These are phyloP conservation scores for Globisporangium megalacanthum DNA, from an alignment of 352 stramenopile species.

Conservation along the genomic window DNA sequence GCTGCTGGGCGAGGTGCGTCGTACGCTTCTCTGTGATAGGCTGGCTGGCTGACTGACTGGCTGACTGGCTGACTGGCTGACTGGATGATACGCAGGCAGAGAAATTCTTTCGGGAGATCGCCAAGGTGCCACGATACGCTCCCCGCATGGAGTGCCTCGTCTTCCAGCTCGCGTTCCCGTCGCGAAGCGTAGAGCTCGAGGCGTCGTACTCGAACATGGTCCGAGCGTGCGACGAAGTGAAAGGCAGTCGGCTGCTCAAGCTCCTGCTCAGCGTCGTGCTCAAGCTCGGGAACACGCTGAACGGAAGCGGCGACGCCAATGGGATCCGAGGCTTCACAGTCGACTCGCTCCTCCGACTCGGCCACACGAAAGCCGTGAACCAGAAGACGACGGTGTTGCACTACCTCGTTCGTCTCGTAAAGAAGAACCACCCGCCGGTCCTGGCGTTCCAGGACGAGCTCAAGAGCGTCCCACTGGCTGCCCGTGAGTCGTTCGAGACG, in stretches of 20 bases:
- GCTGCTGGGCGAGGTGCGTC: constrained; percentile 60
- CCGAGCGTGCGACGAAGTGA: constrained; percentile 92
- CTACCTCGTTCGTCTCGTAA: constrained; percentile 95
- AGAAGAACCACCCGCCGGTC: constrained; percentile 91
- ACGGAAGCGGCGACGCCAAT: constrained; percentile 84
- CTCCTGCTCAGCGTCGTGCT: constrained; percentile 96
- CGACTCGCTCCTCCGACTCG: constrained; percentile 91
- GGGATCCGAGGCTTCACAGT: constrained; percentile 94
- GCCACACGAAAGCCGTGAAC: constrained; percentile 94
- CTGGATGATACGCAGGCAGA: constrained; percentile 35
- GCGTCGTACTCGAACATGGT: constrained; percentile 79
- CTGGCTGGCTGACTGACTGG: not conserved
- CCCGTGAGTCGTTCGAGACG: constrained; percentile 73
- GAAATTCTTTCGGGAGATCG: constrained; percentile 87
- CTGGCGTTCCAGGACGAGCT: constrained; percentile 92
- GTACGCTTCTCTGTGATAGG: not conserved
- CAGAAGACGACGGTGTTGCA: constrained; percentile 98
- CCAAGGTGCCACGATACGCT: constrained; percentile 65
- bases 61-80: not conserved
- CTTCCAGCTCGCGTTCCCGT: constrained; percentile 71
- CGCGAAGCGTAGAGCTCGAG: constrained; percentile 76
- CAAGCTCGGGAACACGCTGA: constrained; percentile 96
- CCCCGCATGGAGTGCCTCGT: constrained; percentile 75
- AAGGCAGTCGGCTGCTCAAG: constrained; percentile 89
- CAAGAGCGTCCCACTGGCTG: constrained; percentile 69